A percentile compares a stretch with the other conserved stretches of the same genome.
These are phyloP conservation scores for Penicillium aurantiogriseum DNA, from an alignment of 2,329 filamentous ascomycete species.

Conservation along the genomic window DNA sequence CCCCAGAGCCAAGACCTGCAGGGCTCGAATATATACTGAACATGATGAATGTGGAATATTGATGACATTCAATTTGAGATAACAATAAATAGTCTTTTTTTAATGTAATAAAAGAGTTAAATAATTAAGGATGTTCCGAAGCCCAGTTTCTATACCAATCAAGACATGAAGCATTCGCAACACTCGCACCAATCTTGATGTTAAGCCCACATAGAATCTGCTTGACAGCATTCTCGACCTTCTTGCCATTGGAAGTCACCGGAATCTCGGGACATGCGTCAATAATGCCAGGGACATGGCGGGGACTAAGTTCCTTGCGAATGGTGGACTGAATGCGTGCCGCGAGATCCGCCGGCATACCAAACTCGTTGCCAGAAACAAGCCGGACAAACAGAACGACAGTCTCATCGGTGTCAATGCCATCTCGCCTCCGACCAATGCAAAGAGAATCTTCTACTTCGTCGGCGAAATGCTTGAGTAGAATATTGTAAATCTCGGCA, in stretches of 20 bases:
- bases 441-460: conserved; percentile 85
- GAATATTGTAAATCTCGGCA: conserved; percentile 94
- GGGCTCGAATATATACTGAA: conserved; percentile 8
- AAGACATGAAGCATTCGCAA: conserved; percentile 86
- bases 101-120: conserved; percentile 1
- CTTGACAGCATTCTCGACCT: conserved; percentile 96
- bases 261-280: conserved; percentile 85
- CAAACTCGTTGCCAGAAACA: conserved; percentile 36
- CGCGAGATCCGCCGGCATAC: conserved; percentile 61
- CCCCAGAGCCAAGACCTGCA: neutral
- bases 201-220: conserved; percentile 87
- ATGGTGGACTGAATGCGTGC: conserved; percentile 66
- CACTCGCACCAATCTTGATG: conserved; percentile 85
- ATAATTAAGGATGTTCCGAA: conserved; percentile 44
- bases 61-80: neutral
- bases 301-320: conserved; percentile 74
- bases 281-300: conserved; percentile 83
- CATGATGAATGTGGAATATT: neutral
- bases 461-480: conserved; percentile 75
- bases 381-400: conserved; percentile 88
- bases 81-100: neutral
- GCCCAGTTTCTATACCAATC: conserved; percentile 87
- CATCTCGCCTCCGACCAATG: conserved; percentile 69
- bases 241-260: conserved; percentile 92
- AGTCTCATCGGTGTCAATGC: conserved; percentile 74